Base-by-base conservation (phyloP, 2,329 filamentous ascomycete genomes). In the Fusarium hainanense region DNA sequence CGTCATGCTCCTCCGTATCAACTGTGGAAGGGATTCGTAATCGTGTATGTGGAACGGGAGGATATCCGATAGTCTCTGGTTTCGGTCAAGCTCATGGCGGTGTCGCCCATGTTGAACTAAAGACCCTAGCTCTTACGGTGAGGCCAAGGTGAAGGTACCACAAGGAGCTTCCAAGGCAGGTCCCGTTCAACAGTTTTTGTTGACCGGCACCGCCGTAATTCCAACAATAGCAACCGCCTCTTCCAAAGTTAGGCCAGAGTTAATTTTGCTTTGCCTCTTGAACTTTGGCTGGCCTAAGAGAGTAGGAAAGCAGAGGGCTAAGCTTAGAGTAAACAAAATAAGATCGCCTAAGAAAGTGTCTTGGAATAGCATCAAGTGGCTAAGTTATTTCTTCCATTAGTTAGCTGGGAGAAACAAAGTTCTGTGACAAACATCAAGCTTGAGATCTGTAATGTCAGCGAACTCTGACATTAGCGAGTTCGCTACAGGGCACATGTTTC, bases 131-230 rank as follows among this genome's bases (percentile, higher is more conserved):
- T 42, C 30, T 44, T 56, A 58, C 68, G 68, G 68, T 71, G 68
- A 70, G 63, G 32, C 49, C 63, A 66, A 70, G 68, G 68, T 70
- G 68, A 70, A 66, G 44, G 58, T 61, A 59, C 41, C 50, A 47
- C 52, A 70, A 66, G 44, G 58, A 68, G 64, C 41, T 54, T 50
- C 52, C 54, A 47, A 63, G 44, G 30, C 25, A 52, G 43, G 43
- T 49, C 57, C 49, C 50, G 67, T 73, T 74, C 71, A 74, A 74
- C 71, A 71, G 40, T 61, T 69, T 69, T 55, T 49, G 56, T 52
- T 54, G 46, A 44, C 56, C 21, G 11, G 57, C 52, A 18, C 48
- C 55, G 46, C 51, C 56, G 54, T 62, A 54, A 55, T 59, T 74
- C 65, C 72, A 71, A 71, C 63, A 73, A 74, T 70, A 71, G 60